These are phyloP conservation scores for Sclerotinia spermophila DNA, from an alignment of 2,329 filamentous ascomycete species.

Conservation along the genomic window DNA sequence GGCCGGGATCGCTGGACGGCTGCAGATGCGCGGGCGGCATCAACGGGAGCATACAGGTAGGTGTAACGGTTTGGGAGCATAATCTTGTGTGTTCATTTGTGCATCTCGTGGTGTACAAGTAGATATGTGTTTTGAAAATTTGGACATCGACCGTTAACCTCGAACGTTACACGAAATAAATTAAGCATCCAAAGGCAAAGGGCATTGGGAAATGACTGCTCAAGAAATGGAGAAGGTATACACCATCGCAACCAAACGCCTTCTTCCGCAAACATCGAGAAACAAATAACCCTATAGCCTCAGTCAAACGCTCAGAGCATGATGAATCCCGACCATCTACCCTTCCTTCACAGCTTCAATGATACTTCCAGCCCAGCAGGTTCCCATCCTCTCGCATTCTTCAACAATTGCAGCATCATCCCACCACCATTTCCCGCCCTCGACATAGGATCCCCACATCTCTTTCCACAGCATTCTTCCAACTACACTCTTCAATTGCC, in stretches of 20 bases:
- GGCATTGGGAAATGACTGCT: too few relatives aligned
- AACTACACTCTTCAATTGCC: slow-evolving; percentile 48
- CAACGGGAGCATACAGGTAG: not conserved
- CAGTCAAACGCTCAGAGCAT: not conserved
- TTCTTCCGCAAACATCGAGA: not conserved
- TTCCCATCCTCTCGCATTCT: slow-evolving; percentile 53
- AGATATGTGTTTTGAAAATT: not conserved
- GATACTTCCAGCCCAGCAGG: slow-evolving; percentile 56
- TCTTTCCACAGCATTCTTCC: slow-evolving; percentile 59
- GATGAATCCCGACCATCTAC: not conserved
- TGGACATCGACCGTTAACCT: not conserved
- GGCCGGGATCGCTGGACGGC: not conserved
- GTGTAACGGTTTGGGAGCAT: slow-evolving; percentile 4
- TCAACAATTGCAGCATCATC: slow-evolving; percentile 52
- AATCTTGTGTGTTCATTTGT: not conserved
- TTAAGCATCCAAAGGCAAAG: not conserved
- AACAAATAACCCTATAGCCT: not conserved
- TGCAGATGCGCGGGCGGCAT: not conserved
- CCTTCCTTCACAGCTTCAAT: slow-evolving; percentile 52
- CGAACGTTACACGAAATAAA: not conserved
- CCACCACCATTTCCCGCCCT: slow-evolving; percentile 56
- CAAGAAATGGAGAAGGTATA: slow-evolving; percentile 1
- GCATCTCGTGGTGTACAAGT: not conserved
- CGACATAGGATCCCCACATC: slow-evolving; percentile 49
- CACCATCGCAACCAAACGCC: not conserved